Evolutionary conservation across 192 early-diverging fungal species (phyloP).

Genomic region (Entomortierella beljakovae): DNA sequence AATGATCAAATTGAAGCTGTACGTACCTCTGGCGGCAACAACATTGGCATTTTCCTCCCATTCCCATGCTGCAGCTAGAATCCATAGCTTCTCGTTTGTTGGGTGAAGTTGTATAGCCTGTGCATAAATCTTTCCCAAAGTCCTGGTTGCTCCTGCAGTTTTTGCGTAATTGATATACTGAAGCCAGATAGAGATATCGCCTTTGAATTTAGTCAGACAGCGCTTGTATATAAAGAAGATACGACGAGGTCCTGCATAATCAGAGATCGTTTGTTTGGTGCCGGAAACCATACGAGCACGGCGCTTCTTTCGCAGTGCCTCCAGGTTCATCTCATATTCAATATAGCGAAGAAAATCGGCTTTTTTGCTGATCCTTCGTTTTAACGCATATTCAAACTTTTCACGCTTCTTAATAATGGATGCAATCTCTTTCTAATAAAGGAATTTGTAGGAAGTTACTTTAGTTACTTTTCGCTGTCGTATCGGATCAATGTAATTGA

Average conservation of each 20-base stretch:
- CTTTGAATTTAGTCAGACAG: slow-evolving; percentile 79
- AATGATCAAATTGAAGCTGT: neutral
- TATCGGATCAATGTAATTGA: neutral
- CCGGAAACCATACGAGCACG: slow-evolving; percentile 70
- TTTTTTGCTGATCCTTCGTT: slow-evolving; percentile 77
- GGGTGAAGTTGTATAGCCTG: slow-evolving; percentile 92
- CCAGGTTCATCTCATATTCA: slow-evolving; percentile 95
- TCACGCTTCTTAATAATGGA: slow-evolving; percentile 89
- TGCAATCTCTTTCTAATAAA: slow-evolving; percentile 82
- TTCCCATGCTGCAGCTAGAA: slow-evolving; percentile 92
- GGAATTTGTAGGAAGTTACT: neutral
- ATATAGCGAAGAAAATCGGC: slow-evolving; percentile 93
- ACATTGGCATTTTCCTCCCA: slow-evolving; percentile 87
- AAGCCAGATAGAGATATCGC: slow-evolving; percentile 87
- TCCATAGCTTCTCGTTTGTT: slow-evolving; percentile 85
- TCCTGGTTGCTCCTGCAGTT: slow-evolving; percentile 60
- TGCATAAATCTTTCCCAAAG: slow-evolving; percentile 80
- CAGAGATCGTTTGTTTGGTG: slow-evolving; percentile 69
- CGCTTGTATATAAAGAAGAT: slow-evolving; percentile 87
- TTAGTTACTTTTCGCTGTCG: neutral
- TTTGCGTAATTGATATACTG: slow-evolving; percentile 92
- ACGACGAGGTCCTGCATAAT: slow-evolving; percentile 79
- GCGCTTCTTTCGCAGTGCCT: slow-evolving; percentile 82
- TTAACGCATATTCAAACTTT: slow-evolving; percentile 88
- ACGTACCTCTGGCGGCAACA: slow-evolving; percentile 73